Conservation (phyloP, 169 alveolate species). For the Theileria luwenshuni region DNA sequence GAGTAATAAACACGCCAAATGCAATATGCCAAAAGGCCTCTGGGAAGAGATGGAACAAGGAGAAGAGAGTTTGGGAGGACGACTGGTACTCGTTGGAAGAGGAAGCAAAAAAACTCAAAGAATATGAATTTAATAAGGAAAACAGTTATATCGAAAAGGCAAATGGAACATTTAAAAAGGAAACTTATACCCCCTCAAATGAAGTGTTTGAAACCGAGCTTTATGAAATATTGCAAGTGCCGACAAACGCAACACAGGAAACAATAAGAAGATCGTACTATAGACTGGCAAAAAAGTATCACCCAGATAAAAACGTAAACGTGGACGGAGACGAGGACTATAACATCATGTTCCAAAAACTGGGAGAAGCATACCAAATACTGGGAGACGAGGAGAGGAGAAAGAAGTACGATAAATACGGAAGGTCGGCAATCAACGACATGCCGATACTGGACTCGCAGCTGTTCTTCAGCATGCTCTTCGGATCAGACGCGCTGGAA, state of each 20-base stretch:
- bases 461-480: constrained; percentile 85
- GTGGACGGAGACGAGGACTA: constrained; percentile 83
- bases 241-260: constrained; percentile 81
- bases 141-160: constrained; percentile 9
- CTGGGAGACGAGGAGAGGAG: constrained; percentile 92
- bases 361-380: constrained; percentile 92
- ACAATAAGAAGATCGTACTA: constrained; percentile 82
- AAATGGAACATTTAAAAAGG: constrained; percentile 11
- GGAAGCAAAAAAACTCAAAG: constrained; percentile 67
- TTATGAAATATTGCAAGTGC: constrained; percentile 81
- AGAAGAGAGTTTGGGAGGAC: constrained; percentile 81
- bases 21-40: constrained; percentile 81
- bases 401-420: constrained; percentile 88
- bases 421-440: constrained; percentile 88
- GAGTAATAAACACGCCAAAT: constrained; percentile 86
- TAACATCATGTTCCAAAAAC: constrained; percentile 81
- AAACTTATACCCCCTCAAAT: constrained; percentile 41
- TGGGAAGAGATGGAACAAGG: constrained; percentile 88
- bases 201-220: constrained; percentile 82
- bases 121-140: constrained; percentile 37
- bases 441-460: constrained; percentile 87
- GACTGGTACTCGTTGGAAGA: constrained; percentile 81
- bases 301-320: constrained; percentile 88
- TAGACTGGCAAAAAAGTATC: constrained; percentile 87
- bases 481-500: constrained; percentile 87